Conservation (phyloP, 1,284 basidiomycete genomes). For the Rhizoctonia solani region DNA sequence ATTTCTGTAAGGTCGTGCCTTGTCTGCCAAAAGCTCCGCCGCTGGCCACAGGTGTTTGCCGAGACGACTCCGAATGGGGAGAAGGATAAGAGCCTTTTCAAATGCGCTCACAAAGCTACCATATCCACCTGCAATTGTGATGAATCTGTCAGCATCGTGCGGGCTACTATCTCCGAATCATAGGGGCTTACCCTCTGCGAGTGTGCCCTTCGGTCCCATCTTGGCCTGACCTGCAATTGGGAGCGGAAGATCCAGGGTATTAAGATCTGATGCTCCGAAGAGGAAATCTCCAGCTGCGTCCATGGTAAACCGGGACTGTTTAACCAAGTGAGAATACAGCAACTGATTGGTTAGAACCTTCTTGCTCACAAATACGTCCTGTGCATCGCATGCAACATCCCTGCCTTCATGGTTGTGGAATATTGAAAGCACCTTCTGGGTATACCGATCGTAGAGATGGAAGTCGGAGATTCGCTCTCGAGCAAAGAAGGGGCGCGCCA, state of each 20-base stretch:
- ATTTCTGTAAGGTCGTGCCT: conserved; percentile 2
- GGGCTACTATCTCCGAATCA: background rate
- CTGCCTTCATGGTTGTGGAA: background rate
- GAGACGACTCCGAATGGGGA: conserved; percentile 13
- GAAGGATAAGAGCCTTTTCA: conserved; percentile 23
- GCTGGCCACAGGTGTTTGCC: conserved; percentile 27
- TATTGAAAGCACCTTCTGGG: conserved; percentile 31
- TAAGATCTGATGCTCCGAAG: conserved; percentile 36
- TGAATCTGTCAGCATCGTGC: background rate
- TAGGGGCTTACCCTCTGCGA: background rate
- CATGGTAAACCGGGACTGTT: conserved; percentile 35
- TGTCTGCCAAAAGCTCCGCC: conserved; percentile 17
- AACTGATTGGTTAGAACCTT: background rate
- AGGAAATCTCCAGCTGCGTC: conserved; percentile 39
- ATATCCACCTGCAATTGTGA: conserved; percentile 5
- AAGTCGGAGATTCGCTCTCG: conserved; percentile 36
- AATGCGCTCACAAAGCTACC: conserved; percentile 36
- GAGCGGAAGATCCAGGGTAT: conserved; percentile 29
- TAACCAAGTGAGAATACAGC: background rate
- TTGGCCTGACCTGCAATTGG: conserved; percentile 31
- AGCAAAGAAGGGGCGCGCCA: conserved; percentile 38
- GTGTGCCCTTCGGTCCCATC: conserved; percentile 30
- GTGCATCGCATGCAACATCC: conserved; percentile 33
- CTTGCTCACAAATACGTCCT: conserved; percentile 36
- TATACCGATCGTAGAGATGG: conserved; percentile 33